Evolutionary conservation across 225 moss, liverwort and hornwort genomes (phyloP).

Genomic region (Neckera pumila): DNA sequence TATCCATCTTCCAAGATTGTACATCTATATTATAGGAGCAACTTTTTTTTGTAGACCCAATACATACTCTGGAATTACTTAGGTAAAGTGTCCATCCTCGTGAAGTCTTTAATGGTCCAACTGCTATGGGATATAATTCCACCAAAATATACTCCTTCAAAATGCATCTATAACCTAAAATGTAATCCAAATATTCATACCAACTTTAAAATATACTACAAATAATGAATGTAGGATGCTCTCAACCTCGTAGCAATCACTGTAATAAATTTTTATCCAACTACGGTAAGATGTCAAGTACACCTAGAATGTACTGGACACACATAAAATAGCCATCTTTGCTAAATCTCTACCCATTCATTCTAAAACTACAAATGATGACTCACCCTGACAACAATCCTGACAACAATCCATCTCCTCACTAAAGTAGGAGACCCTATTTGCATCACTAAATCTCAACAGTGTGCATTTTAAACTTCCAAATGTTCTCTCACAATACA

Average conservation of each 20-base stretch:
- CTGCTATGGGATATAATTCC: fast-evolving
- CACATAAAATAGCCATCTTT: neutral
- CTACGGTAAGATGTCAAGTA: fast-evolving
- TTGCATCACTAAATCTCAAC: neutral
- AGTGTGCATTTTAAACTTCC: neutral
- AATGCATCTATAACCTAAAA: neutral
- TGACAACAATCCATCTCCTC: fast-evolving
- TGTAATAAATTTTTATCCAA: fast-evolving
- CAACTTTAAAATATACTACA: neutral
- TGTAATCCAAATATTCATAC: no score
- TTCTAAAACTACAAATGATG: neutral
- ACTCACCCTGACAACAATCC: neutral
- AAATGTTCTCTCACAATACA: neutral
- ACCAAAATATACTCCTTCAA: neutral
- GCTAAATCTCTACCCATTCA: neutral
- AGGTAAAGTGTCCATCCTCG: fast-evolving
- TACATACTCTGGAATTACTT: fast-evolving
- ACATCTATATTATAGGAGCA: neutral
- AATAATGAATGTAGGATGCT: neutral
- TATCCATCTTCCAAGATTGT: neutral
- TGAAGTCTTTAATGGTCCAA: fast-evolving
- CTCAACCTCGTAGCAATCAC: fast-evolving
- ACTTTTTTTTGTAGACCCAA: neutral
- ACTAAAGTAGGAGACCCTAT: neutral
- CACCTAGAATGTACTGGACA: no score